A percentile compares a stretch with the other conserved stretches of the same genome.
phyloP scores from a whole-genome alignment of 176 grass and related monocot genomes.

The Triticum monococcum region DNA sequence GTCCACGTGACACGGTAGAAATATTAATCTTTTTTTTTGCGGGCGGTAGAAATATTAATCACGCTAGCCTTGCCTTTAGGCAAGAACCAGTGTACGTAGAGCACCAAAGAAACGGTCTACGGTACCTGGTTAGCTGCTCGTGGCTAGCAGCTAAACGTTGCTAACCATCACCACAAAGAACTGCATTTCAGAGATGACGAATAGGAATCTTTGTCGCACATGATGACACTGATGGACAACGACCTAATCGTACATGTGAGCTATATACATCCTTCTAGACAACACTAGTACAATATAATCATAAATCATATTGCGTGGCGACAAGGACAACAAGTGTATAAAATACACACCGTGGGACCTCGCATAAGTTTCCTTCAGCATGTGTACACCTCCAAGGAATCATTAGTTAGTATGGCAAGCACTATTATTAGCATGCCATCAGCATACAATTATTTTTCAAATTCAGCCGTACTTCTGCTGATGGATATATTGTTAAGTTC shows the following conservation, averaged over 20 bases:
- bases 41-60: not conserved
- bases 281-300: not conserved
- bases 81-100: not conserved
- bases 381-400: not conserved
- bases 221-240: not conserved
- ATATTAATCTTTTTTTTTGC: too few relatives aligned
- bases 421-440: slow-evolving; percentile 18
- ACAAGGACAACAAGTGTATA: slow-evolving; percentile 4
- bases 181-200: slow-evolving; percentile 22
- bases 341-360: not conserved
- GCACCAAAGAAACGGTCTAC: not conserved
- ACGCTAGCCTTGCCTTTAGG: not conserved
- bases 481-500: not conserved
- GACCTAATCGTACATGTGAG: slow-evolving; percentile 32
- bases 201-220: slow-evolving; percentile 32
- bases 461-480: not conserved
- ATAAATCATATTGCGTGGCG: slow-evolving; percentile 16
- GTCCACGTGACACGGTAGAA: not conserved
- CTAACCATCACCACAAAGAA: not conserved
- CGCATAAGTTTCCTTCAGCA: not conserved
- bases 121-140: not conserved
- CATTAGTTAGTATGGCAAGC: slow-evolving; percentile 9
- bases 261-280: slow-evolving; percentile 12
- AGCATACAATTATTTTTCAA: not conserved
- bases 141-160: not conserved